Conservation (phyloP, 2,329 filamentous ascomycete genomes). For the Drechslera avenae region DNA sequence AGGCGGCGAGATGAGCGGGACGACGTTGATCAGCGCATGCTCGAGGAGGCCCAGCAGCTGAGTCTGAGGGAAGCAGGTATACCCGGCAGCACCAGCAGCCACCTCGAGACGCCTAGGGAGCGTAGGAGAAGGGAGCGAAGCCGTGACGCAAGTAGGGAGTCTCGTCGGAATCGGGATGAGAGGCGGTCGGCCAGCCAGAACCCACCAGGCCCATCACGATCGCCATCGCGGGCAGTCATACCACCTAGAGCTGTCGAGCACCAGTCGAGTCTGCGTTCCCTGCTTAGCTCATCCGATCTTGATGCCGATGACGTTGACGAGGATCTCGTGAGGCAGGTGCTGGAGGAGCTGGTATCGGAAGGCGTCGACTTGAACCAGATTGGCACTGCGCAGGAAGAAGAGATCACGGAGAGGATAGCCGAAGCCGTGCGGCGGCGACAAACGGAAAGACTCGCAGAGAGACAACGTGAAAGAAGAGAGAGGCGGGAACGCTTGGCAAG, state of each 20-base stretch:
- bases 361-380: slow-evolving; percentile 89
- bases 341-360: slow-evolving; percentile 84
- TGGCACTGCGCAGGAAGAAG: slow-evolving; percentile 81
- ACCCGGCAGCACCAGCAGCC: slow-evolving; percentile 49
- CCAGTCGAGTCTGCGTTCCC: slow-evolving; percentile 82
- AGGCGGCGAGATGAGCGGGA: slow-evolving; percentile 56
- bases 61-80: slow-evolving; percentile 73
- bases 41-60: slow-evolving; percentile 73
- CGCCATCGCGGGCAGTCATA: slow-evolving; percentile 25
- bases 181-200: slow-evolving; percentile 36
- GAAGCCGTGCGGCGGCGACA: slow-evolving; percentile 84
- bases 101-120: slow-evolving; percentile 42
- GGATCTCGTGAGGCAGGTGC: slow-evolving; percentile 86
- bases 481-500: slow-evolving; percentile 41
- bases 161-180: slow-evolving; percentile 32
- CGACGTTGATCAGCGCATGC: slow-evolving; percentile 69
- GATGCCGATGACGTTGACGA: slow-evolving; percentile 80
- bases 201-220: slow-evolving; percentile 20
- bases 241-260: slow-evolving; percentile 73
- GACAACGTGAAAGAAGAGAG: slow-evolving; percentile 53
- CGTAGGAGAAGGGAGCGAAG: slow-evolving; percentile 45
- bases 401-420: slow-evolving; percentile 87
- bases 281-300: slow-evolving; percentile 79
- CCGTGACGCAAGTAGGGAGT: slow-evolving; percentile 46
- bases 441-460: slow-evolving; percentile 64